Conservation (phyloP, 108 stramenopile genomes). For the Parmales sp. region DNA sequence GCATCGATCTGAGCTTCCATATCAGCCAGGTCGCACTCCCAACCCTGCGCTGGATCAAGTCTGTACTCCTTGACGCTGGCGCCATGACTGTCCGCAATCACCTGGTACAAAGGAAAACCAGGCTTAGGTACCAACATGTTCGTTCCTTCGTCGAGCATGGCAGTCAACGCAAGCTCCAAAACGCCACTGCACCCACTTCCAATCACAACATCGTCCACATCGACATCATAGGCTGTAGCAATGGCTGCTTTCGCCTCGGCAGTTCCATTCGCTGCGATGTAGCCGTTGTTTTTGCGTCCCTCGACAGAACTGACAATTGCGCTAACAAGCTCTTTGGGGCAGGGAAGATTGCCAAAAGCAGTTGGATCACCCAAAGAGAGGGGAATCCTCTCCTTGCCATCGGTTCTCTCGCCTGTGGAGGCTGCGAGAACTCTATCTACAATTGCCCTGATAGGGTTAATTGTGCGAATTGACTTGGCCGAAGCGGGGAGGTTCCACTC, state of each 20-base stretch:
- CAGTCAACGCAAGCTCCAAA: constrained; percentile 64
- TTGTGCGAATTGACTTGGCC: constrained; percentile 47
- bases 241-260: constrained; percentile 60
- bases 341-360: constrained; percentile 43
- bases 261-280: constrained; percentile 67
- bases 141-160: constrained; percentile 54
- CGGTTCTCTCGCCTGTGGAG: constrained; percentile 32
- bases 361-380: constrained; percentile 81
- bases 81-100: constrained; percentile 74
- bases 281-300: constrained; percentile 25
- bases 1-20: constrained; percentile 43
- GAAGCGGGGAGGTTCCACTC: constrained; percentile 48
- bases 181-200: constrained; percentile 82
- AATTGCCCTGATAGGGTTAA: constrained; percentile 72
- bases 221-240: constrained; percentile 26
- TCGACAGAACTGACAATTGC: constrained; percentile 35
- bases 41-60: constrained; percentile 52
- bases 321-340: constrained; percentile 44
- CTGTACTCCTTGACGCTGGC: constrained; percentile 62
- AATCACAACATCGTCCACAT: constrained; percentile 71
- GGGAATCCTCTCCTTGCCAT: constrained; percentile 68
- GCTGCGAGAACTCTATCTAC: constrained; percentile 38
- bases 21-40: constrained; percentile 76
- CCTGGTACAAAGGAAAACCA: constrained; percentile 81
- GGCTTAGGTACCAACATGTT: constrained; percentile 74